Conservation (phyloP, 208 protist species). For the Trypanosoma conorhini region DNA sequence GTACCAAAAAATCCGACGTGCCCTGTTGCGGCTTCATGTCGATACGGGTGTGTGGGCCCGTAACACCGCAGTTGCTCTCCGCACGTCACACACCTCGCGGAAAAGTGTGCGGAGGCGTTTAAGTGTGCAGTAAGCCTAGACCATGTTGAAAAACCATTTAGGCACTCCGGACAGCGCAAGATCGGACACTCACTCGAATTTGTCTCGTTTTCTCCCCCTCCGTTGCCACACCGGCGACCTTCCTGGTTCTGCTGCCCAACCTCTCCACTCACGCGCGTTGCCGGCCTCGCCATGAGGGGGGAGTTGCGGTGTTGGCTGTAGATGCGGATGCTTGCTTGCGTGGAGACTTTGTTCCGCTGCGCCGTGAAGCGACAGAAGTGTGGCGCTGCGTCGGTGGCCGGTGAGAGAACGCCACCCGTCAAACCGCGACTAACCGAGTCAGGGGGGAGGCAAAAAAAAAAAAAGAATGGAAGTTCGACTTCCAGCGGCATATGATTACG, state of each 20-base stretch:
- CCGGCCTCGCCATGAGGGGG: background rate
- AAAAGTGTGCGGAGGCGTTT: constrained; percentile 54
- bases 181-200: background rate
- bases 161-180: constrained; percentile 73
- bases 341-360: background rate
- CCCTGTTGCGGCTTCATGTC: constrained; percentile 48
- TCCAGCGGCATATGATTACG: background rate
- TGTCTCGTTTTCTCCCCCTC: background rate
- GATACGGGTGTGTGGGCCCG: constrained; percentile 42
- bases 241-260: background rate
- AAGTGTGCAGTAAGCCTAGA: constrained; percentile 70
- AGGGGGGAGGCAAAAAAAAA: constrained; percentile 17
- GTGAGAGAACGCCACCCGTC: constrained; percentile 20
- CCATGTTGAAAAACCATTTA: constrained; percentile 58
- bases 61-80: constrained; percentile 57
- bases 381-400: background rate
- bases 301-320: background rate
- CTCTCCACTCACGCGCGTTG: background rate
- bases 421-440: constrained; percentile 2
- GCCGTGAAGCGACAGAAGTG: background rate
- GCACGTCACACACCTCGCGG: constrained; percentile 57
- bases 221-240: background rate
- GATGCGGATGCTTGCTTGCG: background rate
- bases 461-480: constrained; percentile 12
- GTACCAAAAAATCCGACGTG: constrained; percentile 66